phyloP scores from a whole-genome alignment of 768 basidiomycete species.

The Pleurotus sapidus region DNA sequence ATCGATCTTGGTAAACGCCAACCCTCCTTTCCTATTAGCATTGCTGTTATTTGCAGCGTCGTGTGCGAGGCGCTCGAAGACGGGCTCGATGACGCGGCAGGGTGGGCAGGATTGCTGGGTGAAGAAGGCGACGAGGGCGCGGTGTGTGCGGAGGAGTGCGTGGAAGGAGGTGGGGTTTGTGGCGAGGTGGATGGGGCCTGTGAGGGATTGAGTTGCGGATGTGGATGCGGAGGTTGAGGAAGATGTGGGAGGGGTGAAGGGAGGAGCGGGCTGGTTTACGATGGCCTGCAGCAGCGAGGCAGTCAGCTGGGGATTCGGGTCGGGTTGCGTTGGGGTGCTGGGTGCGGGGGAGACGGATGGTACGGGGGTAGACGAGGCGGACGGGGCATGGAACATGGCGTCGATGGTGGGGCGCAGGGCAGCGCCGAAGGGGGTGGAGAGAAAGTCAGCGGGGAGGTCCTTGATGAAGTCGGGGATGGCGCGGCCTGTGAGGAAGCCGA shows the following conservation, averaged over 20 bases:
- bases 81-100: slow-evolving; percentile 80
- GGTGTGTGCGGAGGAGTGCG: slow-evolving; percentile 54
- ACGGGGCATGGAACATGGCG: slow-evolving; percentile 69
- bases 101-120: slow-evolving; percentile 75
- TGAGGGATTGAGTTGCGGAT: slow-evolving; percentile 46
- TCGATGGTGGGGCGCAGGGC: slow-evolving; percentile 90
- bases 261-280: slow-evolving; percentile 40
- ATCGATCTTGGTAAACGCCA: slow-evolving; percentile 86
- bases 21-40: slow-evolving; percentile 34
- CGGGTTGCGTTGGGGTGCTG: slow-evolving; percentile 22
- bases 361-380: slow-evolving; percentile 25
- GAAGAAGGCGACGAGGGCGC: slow-evolving; percentile 79
- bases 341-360: slow-evolving; percentile 27
- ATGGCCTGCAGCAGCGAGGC: slow-evolving; percentile 56
- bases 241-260: slow-evolving; percentile 13
- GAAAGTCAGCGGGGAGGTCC: slow-evolving; percentile 79
- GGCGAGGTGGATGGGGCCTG: slow-evolving; percentile 66
- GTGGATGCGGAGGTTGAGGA: slow-evolving; percentile 21
- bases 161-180: slow-evolving; percentile 46
- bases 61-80: slow-evolving; percentile 75
- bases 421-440: slow-evolving; percentile 86
- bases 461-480: slow-evolving; percentile 82
- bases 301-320: slow-evolving; percentile 47
- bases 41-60: slow-evolving; percentile 43
- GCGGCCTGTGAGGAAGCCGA: slow-evolving; percentile 83